A percentile compares a stretch with the other conserved stretches of the same genome.
phyloP scores from a whole-genome alignment of 495 filamentous ascomycete species.

The Aspergillus bridgeri region DNA sequence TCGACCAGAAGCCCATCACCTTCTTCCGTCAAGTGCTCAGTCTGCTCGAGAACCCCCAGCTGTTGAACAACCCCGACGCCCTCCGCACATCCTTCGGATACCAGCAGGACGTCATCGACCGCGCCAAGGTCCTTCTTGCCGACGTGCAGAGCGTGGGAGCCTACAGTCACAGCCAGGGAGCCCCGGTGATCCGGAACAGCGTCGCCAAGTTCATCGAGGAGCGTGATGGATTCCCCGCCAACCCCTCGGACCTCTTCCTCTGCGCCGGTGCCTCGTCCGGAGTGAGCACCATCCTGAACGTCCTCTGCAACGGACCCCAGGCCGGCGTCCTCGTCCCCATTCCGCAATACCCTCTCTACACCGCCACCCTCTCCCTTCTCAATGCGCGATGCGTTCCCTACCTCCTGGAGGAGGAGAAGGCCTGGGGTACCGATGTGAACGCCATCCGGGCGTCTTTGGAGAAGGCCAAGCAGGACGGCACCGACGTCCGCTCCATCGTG shows the following conservation, averaged over 20 bases:
- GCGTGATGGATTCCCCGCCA: constrained; percentile 82
- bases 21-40: constrained; percentile 98
- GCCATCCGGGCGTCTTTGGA: constrained; percentile 67
- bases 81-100: constrained; percentile 68
- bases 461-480: constrained; percentile 69
- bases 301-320: constrained; percentile 76
- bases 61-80: constrained; percentile 74
- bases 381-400: constrained; percentile 89
- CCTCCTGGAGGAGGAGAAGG: constrained; percentile 77
- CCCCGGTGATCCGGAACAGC: constrained; percentile 76
- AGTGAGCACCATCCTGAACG: constrained; percentile 85
- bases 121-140: constrained; percentile 73
- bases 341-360: constrained; percentile 97
- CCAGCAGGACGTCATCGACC: constrained; percentile 80
- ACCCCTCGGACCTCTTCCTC: constrained; percentile 77
- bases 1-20: constrained; percentile 97
- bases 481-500: constrained; percentile 85
- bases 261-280: constrained; percentile 89
- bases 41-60: constrained; percentile 81
- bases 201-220: constrained; percentile 89
- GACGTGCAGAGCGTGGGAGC: constrained; percentile 89
- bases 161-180: constrained; percentile 92
- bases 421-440: constrained; percentile 81
- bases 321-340: constrained; percentile 92
- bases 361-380: constrained; percentile 82